Evolutionary conservation across 495 filamentous ascomycete genomes (phyloP), one percentile per base, ranked within the genome.

Genomic region (Neurospora discreta): DNA sequence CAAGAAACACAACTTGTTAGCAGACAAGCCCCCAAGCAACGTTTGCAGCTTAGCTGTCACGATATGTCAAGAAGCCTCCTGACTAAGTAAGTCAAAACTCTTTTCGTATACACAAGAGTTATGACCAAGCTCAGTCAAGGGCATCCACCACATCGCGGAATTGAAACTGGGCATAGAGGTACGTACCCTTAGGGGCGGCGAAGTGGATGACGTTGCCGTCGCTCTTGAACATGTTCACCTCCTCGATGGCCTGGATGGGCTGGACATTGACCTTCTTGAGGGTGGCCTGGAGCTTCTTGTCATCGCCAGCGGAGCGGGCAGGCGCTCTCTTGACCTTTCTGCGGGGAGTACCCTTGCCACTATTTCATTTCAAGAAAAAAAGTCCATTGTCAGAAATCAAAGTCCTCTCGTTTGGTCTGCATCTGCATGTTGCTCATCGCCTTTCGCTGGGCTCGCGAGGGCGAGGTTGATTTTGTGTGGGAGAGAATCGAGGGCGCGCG

Each of bases 181-280:
- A 86, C 86, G 77, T 82, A 98, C 95, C 95, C 86, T 97, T 98
- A 70, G 95, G 95, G 75, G 92, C 92, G 78, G 92, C 89, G 82
- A 99, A 99, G 89, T 99, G 95, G 81, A 99, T 98, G 82, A 99
- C 95, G 84, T 99, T 99, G 78, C 95, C 95, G 79, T 99, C 95
- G 82, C 92, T 91, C 89, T 98, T 99, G 90, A 98, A 98, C 96
- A 98, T 99, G 89, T 99, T 99, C 80, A 99, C 95, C 86, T 99
- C 95, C 89, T 99, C 95, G 77, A 99, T 98, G 71, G 91, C 93
- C 87, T 97, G 94, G 85, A 99, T 97, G 78, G 95, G 93, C 87
- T 95, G 93, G 70, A 94, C 92, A 83, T 93, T 95, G 83, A 97
- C 89, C 89, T 97, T 97, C 90, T 96, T 97, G 44, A 97, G 86